Base-by-base conservation (phyloP, 2,329 filamentous ascomycete species). In the Lecanicillium sp. region DNA sequence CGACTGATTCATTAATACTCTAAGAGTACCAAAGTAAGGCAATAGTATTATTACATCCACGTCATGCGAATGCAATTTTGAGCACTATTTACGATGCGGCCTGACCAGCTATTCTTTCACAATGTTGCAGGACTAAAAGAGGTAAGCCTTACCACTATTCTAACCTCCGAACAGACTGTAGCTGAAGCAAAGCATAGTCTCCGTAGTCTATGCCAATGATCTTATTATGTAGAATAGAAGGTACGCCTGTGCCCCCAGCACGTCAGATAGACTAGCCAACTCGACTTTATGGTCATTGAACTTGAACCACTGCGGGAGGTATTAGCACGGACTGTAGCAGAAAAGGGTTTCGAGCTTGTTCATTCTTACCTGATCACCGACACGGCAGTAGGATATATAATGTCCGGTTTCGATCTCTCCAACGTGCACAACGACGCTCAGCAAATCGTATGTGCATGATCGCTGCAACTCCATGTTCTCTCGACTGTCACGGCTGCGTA, bases 261-360 rank as follows among this genome's bases (percentile, higher is more conserved):
- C 90, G 43, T 95, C 86, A 5, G 83, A 84, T 55, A 92, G 83
- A 33, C 78, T 78, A 3, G 86, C 90, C 40, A 89, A 56, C 44
- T 89, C 85, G 17, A 96, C 90, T 57, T 87, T 88, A 57, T 92
- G 89, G 56, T 96, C 90, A 54, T 96, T 94, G 62, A 95, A 95
- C 40, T 85, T 79, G 59, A 95, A 94, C 90, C 90, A 96, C 73
- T 94, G 48, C 13, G 44, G 55, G 9, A 29, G 45, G 15, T 39
- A 35, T 46, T 32, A 50, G 42, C 14, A 38, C 11, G 22, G 22
- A 7, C 11, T 11, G 6, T 25, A 25, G 6, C 11, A n/a, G n/a
- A n/a, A 6, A 25, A 25, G 22, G 6, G 6, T 7, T 25, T 25
- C 22, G 7, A 7, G 22, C 11, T 25, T 7, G 22, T 11, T 25